Evolutionary conservation across 129 eudicot species (phyloP), one percentile per base, ranked within the genome.

Genomic region (Lactuca saligna): DNA sequence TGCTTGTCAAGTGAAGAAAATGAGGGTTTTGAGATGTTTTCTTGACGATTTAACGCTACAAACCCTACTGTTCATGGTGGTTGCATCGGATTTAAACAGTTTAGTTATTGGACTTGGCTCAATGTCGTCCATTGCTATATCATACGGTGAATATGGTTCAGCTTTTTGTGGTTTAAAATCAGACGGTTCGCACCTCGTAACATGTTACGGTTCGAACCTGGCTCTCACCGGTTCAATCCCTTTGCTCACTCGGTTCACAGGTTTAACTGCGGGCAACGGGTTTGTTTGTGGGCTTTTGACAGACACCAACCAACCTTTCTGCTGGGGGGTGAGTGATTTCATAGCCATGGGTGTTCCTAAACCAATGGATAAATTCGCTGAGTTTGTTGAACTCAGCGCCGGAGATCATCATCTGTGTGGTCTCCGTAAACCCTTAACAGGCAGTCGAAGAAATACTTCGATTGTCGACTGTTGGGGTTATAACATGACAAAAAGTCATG

Each of bases 391-490:
- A 81, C 79, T 92, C 34, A 88, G 95, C 54, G 98, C 96, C 2
- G 98, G 98, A 10, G 98, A 92, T 77, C 75, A 88, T 56, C 98
- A 92, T 79, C 54, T 92, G 15, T 92, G 98, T 66, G 98, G 91
- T 29, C 80, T 92, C 68, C 82, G 89, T 49, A 86, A 84, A 57
- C 97, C 96, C 58, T 66, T 88, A 65, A 82, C 65, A 76, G 97
- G 97, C 17, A 83, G 57, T 17, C 72, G 38, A 37, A 79, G 98
- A 54, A 81, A 92, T 73, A 69, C 17, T 9, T 84, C 98, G 4
- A 72, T 86, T 57, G 90, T 92, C n/a, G 98, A 92, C 73, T 92
- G 96, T 69, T 92, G 98, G 98, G 98, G 98, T 17, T 92, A 88
- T 72, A 88, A 92, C 82, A 92, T 92, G 98, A 92, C 98, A 0